Percentiles rank a stretch among this genome's conserved stretches.
Evolutionary conservation across 2,329 filamentous ascomycete species (phyloP).

Genomic region (Colletotrichum filicis): DNA sequence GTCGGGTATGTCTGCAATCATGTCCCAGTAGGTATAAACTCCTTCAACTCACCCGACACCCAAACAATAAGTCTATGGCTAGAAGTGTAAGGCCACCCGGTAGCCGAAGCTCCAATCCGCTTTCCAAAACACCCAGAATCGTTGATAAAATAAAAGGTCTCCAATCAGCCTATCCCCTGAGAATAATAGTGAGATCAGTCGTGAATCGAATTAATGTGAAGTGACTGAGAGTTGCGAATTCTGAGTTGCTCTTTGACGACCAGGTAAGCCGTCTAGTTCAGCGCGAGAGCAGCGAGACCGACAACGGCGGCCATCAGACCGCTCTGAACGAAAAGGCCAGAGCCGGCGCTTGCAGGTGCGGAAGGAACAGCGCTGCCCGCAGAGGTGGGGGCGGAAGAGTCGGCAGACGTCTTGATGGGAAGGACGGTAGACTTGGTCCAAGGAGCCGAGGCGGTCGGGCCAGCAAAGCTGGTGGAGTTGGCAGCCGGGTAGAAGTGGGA

Average conservation of each 20-base stretch:
- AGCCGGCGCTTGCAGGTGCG: conserved; percentile 45
- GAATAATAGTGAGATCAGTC: conserved; percentile 38
- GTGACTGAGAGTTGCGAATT: conserved; percentile 7
- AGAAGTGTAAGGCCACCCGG: conserved; percentile 35
- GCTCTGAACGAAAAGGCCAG: conserved; percentile 49
- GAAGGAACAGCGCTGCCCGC: conserved; percentile 40
- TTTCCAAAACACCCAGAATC: conserved; percentile 10
- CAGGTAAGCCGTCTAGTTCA: conserved; percentile 37
- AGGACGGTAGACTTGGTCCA: conserved; percentile 40
- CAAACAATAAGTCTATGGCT: conserved; percentile 24
- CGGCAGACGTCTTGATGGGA: conserved; percentile 33
- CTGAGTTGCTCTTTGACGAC: background rate
- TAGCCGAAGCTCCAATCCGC: conserved; percentile 27
- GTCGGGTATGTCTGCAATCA: conserved; percentile 25
- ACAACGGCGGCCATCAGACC: conserved; percentile 53
- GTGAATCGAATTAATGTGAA: conserved; percentile 33
- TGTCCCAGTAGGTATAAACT: conserved; percentile 31
- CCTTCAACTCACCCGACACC: conserved; percentile 11
- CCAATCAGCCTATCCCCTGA: conserved; percentile 41
- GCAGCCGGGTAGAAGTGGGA: conserved; percentile 43
- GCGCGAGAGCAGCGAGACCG: conserved; percentile 52
- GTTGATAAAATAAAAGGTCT: conserved; percentile 31
- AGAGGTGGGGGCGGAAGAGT: conserved; percentile 28
- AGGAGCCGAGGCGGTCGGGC: conserved; percentile 38
- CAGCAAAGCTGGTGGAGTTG: conserved; percentile 46